Base-by-base conservation (phyloP, 31 red algal genomes). In the Asparagopsis taxiformis region DNA sequence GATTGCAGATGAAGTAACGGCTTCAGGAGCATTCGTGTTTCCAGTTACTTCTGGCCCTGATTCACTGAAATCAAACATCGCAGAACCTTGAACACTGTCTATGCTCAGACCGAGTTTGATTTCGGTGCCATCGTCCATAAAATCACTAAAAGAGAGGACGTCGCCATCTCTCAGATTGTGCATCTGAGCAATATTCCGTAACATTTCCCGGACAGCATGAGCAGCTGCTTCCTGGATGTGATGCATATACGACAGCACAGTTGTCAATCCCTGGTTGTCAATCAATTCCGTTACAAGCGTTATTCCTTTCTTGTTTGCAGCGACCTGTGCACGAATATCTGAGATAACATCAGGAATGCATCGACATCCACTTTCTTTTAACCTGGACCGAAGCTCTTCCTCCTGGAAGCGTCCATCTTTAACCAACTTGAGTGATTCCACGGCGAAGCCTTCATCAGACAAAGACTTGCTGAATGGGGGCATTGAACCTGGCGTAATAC, bases 401-500 rank as follows among this genome's bases (percentile, higher is more conserved):
- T 98, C 95, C 74, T 90, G 96, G 60, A 99, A 99, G 31, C 84
- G 43, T 29, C 82, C 90, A 25, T 70, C 58, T 28, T 82, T 59
- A 33, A 99, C 96, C 41, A 99, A 37, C 55, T 91, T 82, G 66
- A 99, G 70, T 0, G 86, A 91, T 50, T 70, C 49, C 50, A 99
- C 62, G 4, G 91, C 96, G 37, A 87, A 56, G 48, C 96, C 96
- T 79, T 99, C 96, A 26, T 99, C 87, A n/a, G 43, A 50, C 8
- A 99, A 68, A 0, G 35, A 81, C 31, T 52, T 66, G 57, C 87
- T 92, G 53, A 99, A 99, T 3, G 96, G 91, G 32, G 96, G 91
- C 96, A 99, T 99, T n/a, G 91, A 94, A 25, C 96, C 96, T 8
- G 96, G 96, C 3, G 96, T 94, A 10, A 50, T 61, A 49, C 96